Evolutionary conservation across 805 yeast genomes (phyloP), one percentile per base, ranked within the genome.

Genomic region (Starmerella kuoi): DNA sequence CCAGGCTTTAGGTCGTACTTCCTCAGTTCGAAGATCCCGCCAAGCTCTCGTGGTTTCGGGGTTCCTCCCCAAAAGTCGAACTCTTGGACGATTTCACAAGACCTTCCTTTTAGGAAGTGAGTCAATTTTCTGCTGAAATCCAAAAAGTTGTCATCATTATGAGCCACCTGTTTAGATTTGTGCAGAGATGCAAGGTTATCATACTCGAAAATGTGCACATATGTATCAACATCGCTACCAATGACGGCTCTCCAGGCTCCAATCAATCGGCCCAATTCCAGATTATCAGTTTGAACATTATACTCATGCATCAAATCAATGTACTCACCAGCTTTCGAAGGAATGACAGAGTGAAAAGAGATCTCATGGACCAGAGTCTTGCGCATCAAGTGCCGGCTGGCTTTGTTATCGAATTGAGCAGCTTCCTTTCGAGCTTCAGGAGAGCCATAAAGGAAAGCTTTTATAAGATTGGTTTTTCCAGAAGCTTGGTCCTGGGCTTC

Each of bases 1-100:
- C 69, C 69, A 2, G 70, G 65, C 45, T 55, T 53, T 31, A 65
- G 53, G 23, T 59, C 61, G 48, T 65, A 65, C 30, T 60, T 45
- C 32, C 70, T 56, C 20, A 65, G 60, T 51, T 65, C 69, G 38
- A 65, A 65, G 20, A 65, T 47, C 6, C 70, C 70, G 18, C 70
- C 70, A 15, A 62, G 55, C 22, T 51, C 44, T 20, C 62, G 62
- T 5, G 70, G 69, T 1, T 62, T 52, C 3, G 69, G 64, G 9
- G 69, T 65, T 12, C 68, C 69, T 15, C 69, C 69, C 69, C 69
- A 65, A 54, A 64, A 65, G 40, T 58, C 53, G 54, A 65, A 65
- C 47, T 65, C 69, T 42, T 66, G 69, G 50, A 63, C 56, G n/a
- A 65, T 44, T 33, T 59, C 55, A 23, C 56, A 52, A 33, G 51